Evolutionary conservation across 2,329 filamentous ascomycete genomes (phyloP).

Genomic region (Emergomyces pasteurianus): DNA sequence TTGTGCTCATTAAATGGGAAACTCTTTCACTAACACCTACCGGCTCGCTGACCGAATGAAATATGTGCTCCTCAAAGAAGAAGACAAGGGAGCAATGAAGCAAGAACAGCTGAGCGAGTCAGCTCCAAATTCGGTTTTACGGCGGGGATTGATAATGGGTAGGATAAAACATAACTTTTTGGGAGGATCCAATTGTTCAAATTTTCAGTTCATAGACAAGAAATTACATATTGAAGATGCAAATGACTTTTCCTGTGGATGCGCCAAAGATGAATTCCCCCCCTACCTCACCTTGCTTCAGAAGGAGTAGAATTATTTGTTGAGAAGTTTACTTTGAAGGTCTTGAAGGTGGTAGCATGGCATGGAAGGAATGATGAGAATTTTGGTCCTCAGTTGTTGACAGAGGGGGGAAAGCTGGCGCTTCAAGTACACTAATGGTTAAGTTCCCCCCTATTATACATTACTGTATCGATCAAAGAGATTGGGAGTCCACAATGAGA

Average conservation of each 20-base stretch:
- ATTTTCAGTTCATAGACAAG: neutral
- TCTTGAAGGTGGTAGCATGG: neutral
- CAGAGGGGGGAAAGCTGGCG: neutral
- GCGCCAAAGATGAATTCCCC: neutral
- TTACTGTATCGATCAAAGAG: too few species aligned
- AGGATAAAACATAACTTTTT: neutral
- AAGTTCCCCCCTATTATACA: too few species aligned
- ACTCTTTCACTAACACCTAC: too few species aligned
- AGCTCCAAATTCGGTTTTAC: neutral
- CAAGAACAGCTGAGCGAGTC: neutral
- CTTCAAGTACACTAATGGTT: neutral
- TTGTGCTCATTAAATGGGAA: neutral
- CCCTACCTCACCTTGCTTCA: neutral
- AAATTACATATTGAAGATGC: neutral
- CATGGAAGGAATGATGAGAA: neutral
- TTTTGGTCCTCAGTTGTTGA: too few species aligned
- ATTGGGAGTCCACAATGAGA: too few species aligned
- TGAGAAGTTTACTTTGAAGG: neutral
- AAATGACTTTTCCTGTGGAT: neutral
- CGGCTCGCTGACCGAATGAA: too few species aligned
- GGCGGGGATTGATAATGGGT: neutral
- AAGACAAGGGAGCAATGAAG: neutral
- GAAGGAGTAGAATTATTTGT: neutral
- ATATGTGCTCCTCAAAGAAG: neutral
- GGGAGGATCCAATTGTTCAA: neutral